Evolutionary conservation across 2,329 filamentous ascomycete genomes (phyloP), one percentile per base, ranked within the genome.

Genomic region (Pseudocercospora macadamiae): DNA sequence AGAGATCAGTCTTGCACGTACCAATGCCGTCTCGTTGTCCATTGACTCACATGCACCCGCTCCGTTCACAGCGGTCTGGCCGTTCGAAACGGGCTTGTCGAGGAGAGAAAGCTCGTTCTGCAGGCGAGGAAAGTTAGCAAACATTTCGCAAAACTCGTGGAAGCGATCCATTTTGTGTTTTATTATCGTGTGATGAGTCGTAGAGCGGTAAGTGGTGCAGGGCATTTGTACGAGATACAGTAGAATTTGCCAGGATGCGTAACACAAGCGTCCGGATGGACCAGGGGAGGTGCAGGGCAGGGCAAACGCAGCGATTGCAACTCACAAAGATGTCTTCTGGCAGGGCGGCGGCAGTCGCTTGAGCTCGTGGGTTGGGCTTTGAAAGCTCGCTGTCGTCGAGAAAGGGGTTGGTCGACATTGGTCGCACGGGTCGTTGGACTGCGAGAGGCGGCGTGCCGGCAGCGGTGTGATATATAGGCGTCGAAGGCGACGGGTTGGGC

Each of bases 281-380:
- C 45, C 59, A 61, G 64, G 61, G 62, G 36, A 61, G 51, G 26
- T 63, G 57, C 62, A 62, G 51, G 60, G 57, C 59, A 42, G n/a
- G n/a, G n/a, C n/a, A n/a, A n/a, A 23, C 19, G 28, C 39, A 58
- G 55, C 42, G 52, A 36, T 37, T 36, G 53, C 30, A 30, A 89
- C 89, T 73, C 87, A 92, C 89, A 79, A 92, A 92, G 60, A 92
- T 82, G 63, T 91, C 88, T 65, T 89, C 86, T 49, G 87, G 84
- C 57, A 85, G 81, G 55, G 76, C 78, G 64, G 77, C 74, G 36
- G 70, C 78, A 55, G 75, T 62, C 21, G 53, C 39, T 26, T 23
- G 34, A 26, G 39, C 39, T 21, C 49, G 37, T 25, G 54, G 49
- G 9, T 56, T 32, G 23, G 47, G 57, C 26, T 49, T 53, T 2